Percentiles rank a stretch among this genome's conserved stretches.
phyloP scores from a whole-genome alignment of 495 filamentous ascomycete genomes.

The Lasiosphaeria hispida region DNA sequence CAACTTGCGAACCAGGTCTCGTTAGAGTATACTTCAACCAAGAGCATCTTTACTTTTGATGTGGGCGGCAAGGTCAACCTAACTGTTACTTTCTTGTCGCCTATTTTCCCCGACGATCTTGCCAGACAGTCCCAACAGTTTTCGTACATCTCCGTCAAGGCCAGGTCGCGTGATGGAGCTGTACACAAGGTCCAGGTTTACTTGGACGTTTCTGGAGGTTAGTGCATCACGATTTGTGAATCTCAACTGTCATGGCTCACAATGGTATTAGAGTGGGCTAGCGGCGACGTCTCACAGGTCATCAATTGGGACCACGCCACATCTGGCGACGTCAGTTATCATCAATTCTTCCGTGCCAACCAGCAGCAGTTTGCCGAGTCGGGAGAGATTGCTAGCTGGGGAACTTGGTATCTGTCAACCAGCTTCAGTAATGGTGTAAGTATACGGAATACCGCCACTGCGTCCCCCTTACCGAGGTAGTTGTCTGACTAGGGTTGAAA shows the following conservation, averaged over 20 bases:
- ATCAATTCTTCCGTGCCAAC: conserved; percentile 56
- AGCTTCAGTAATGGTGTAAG: conserved; percentile 34
- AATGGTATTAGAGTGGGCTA: conserved; percentile 41
- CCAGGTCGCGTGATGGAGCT: conserved; percentile 51
- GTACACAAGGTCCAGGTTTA: conserved; percentile 74
- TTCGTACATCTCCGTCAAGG: conserved; percentile 75
- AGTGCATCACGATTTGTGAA: conserved; percentile 52
- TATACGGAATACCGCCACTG: background rate
- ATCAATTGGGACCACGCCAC: conserved; percentile 41
- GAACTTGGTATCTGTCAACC: conserved; percentile 71
- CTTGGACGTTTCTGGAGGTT: conserved; percentile 81
- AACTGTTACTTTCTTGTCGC: conserved; percentile 79
- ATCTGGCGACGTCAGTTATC: conserved; percentile 41
- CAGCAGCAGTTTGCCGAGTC: conserved; percentile 70
- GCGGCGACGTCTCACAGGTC: conserved; percentile 36
- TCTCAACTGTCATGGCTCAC: conserved; percentile 35
- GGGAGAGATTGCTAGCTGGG: conserved; percentile 80
- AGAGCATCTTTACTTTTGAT: conserved; percentile 79
- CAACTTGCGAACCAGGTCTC: conserved; percentile 42
- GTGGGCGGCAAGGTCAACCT: conserved; percentile 65
- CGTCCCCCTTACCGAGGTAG: too few relatives aligned
- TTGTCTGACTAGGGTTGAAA: conserved; percentile 15
- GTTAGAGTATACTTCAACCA: conserved; percentile 80
- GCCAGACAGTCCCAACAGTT: conserved; percentile 83
- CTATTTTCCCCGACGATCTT: conserved; percentile 83